Conservation (phyloP, 352 stramenopile genomes). For the Globisporangium alternatum region DNA sequence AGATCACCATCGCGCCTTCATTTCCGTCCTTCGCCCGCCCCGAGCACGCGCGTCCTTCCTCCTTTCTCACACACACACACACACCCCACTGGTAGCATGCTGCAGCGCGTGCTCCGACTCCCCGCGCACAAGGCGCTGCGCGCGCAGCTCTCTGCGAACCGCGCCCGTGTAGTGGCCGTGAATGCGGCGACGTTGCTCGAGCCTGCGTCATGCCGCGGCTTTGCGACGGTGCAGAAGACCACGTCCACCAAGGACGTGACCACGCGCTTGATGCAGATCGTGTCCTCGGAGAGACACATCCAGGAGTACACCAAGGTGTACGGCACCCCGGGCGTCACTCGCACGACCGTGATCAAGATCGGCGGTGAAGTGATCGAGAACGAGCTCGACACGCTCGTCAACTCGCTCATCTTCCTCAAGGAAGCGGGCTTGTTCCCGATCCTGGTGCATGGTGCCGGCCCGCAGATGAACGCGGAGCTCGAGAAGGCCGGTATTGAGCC, state of each 20-base stretch:
- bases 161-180: not conserved
- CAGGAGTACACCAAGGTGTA: conserved; percentile 75
- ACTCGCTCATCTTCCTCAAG: conserved; percentile 82
- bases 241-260: conserved; percentile 54
- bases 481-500: conserved; percentile 75
- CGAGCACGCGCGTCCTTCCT: not conserved
- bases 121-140: conserved; percentile 16
- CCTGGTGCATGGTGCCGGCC: conserved; percentile 84
- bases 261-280: conserved; percentile 52
- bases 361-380: conserved; percentile 87
- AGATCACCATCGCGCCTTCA: not conserved
- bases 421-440: conserved; percentile 84
- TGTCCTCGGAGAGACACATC: conserved; percentile 54
- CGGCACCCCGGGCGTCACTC: conserved; percentile 60
- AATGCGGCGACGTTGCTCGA: not conserved
- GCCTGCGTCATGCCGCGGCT: conserved; percentile 4
- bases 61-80: not conserved
- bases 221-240: conserved; percentile 17
- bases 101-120: conserved; percentile 23
- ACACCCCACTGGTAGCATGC: conserved; percentile 4
- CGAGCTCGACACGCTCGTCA: conserved; percentile 81
- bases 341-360: conserved; percentile 88
- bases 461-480: conserved; percentile 89
- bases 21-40: not conserved
- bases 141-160: conserved; percentile 8